Evolutionary conservation across 148 eudicot species (phyloP).

Genomic region (Vaccinium corymbosum): DNA sequence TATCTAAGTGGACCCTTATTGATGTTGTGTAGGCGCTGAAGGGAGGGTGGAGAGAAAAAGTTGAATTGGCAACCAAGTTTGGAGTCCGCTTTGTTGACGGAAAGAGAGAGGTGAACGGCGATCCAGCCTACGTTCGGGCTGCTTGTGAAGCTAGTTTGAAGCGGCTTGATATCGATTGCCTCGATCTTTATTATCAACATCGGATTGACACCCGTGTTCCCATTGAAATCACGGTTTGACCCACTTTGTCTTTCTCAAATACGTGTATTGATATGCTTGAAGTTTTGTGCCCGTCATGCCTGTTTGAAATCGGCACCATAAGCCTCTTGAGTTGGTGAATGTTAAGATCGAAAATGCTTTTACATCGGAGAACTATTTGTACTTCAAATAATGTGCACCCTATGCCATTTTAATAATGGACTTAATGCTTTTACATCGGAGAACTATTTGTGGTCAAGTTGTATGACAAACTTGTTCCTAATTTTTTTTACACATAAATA

Average conservation of each 20-base stretch:
- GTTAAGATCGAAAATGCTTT: neutral
- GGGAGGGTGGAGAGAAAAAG: neutral
- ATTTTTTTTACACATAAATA: neutral
- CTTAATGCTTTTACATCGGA: neutral
- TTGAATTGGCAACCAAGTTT: conserved; percentile 15
- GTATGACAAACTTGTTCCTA: neutral
- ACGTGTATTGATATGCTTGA: neutral
- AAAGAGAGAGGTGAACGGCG: neutral
- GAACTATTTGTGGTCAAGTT: neutral
- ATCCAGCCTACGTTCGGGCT: conserved; percentile 16
- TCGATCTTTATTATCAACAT: conserved; percentile 11
- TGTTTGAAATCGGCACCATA: neutral
- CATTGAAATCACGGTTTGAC: neutral
- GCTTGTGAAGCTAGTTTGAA: conserved; percentile 21
- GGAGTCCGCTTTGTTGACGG: neutral
- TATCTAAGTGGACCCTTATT: neutral
- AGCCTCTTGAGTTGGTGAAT: neutral
- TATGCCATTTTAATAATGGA: neutral
- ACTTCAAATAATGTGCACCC: neutral
- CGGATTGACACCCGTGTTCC: neutral
- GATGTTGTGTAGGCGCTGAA: neutral
- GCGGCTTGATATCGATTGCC: neutral
- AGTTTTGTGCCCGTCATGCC: neutral
- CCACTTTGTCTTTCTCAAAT: neutral
- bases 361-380: neutral